Evolutionary conservation across 495 filamentous ascomycete genomes (phyloP).

Genomic region (Pseudomonodictys pantanalensis): DNA sequence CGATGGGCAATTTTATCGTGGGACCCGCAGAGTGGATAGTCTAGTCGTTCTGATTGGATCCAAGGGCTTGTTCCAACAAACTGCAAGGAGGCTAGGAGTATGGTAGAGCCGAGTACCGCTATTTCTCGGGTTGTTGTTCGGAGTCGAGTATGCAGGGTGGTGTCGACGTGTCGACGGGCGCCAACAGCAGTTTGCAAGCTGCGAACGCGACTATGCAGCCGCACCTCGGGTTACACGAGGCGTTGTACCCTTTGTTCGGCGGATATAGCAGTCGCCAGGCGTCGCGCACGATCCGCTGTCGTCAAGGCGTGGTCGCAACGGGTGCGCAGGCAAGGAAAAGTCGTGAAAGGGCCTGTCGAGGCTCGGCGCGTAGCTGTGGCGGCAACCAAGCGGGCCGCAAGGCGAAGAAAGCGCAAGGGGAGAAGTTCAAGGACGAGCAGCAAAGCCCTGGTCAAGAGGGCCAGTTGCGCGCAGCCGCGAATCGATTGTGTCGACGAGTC

Average conservation of each 20-base stretch:
- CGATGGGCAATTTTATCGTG: too few relatives aligned
- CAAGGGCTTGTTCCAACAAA: too few relatives aligned
- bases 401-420: background rate
- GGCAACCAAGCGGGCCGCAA: background rate
- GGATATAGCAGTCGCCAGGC: constrained; percentile 9
- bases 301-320: background rate
- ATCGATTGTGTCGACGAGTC: background rate
- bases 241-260: background rate
- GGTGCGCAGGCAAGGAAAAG: constrained; percentile 13
- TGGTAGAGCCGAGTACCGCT: background rate
- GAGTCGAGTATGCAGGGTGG: constrained; percentile 17
- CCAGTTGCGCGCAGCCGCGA: background rate
- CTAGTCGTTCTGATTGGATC: constrained; percentile 8
- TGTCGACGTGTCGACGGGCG: constrained; percentile 15
- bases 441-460: background rate
- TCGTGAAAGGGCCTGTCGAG: background rate
- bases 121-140: constrained; percentile 1
- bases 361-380: background rate
- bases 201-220: constrained; percentile 32
- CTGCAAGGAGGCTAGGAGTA: constrained; percentile 18
- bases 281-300: constrained; percentile 15
- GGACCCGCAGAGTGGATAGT: too few relatives aligned
- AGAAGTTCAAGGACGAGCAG: background rate
- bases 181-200: constrained; percentile 24
- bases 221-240: constrained; percentile 24